A percentile compares a stretch with the other conserved stretches of the same genome.
Conservation (phyloP, 2,329 filamentous ascomycete species). For the Chrysosphaeria jannelii region DNA sequence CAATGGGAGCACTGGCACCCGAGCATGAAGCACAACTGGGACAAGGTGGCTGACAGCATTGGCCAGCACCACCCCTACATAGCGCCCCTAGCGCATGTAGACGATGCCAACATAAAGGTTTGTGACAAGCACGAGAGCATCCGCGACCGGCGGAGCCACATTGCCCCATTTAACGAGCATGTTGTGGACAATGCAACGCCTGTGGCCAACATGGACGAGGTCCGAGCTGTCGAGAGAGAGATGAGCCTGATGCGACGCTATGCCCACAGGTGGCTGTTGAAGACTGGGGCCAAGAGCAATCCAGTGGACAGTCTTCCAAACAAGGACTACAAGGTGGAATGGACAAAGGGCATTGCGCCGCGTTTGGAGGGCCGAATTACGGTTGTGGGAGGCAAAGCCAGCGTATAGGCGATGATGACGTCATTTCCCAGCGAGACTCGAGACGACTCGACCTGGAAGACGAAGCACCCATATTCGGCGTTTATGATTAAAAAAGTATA, state of each 20-base stretch:
- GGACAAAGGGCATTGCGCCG: conserved; percentile 58
- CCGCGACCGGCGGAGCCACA: conserved; percentile 8
- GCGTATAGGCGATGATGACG: too few relatives aligned
- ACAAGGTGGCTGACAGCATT: conserved; percentile 28
- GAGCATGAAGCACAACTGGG: conserved; percentile 33
- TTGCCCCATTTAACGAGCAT: conserved; percentile 14
- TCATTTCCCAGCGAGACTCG: too few relatives aligned
- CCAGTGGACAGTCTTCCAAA: conserved; percentile 22
- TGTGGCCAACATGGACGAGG: conserved; percentile 12
- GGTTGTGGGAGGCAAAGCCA: conserved; percentile 10
- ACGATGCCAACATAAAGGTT: too few relatives aligned
- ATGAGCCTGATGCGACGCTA: conserved; percentile 36
- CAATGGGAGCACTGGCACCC: conserved; percentile 46
- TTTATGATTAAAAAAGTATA: too few relatives aligned
- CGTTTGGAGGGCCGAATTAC: conserved; percentile 46
- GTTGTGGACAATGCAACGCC: conserved; percentile 10
- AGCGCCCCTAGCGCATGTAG: too few relatives aligned
- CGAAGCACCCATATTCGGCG: too few relatives aligned
- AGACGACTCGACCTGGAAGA: too few relatives aligned
- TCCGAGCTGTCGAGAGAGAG: conserved; percentile 13
- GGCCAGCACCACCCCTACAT: conserved; percentile 19
- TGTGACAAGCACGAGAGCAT: conserved; percentile 7
- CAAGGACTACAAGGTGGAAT: conserved; percentile 31
- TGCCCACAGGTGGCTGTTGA: conserved; percentile 40
- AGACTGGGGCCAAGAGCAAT: conserved; percentile 28